Percentiles rank a stretch among this genome's conserved stretches.
phyloP scores from a whole-genome alignment of 768 basidiomycete species.

The Pleurotus ostreatus region DNA sequence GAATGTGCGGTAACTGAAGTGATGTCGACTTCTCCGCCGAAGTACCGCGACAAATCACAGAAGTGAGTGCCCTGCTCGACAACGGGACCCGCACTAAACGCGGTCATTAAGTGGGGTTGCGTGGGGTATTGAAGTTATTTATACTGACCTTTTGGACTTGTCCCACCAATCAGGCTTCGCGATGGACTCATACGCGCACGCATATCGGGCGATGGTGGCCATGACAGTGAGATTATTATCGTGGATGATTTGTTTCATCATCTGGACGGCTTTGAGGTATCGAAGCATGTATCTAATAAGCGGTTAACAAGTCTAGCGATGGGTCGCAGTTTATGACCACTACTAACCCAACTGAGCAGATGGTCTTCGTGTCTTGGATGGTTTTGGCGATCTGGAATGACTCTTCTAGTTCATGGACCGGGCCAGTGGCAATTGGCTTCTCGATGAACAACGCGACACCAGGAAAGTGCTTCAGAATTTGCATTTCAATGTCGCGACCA shows the following conservation, averaged over 20 bases:
- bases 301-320: slow-evolving; percentile 5
- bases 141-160: slow-evolving; percentile 69
- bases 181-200: slow-evolving; percentile 79
- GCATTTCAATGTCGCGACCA: slow-evolving; percentile 82
- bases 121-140: neutral
- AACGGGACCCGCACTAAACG: slow-evolving; percentile 67
- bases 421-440: slow-evolving; percentile 88
- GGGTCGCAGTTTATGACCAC: neutral
- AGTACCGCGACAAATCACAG: slow-evolving; percentile 94
- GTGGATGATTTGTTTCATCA: slow-evolving; percentile 94
- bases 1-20: slow-evolving; percentile 78
- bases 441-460: slow-evolving; percentile 88
- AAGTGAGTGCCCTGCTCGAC: slow-evolving; percentile 96
- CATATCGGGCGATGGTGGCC: slow-evolving; percentile 94
- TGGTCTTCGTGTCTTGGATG: slow-evolving; percentile 64
- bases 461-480: slow-evolving; percentile 85
- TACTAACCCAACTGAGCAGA: slow-evolving; percentile 85
- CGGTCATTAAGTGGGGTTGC: neutral
- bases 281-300: slow-evolving; percentile 80
- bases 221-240: slow-evolving; percentile 94
- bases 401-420: slow-evolving; percentile 60
- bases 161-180: slow-evolving; percentile 92
- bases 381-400: slow-evolving; percentile 67
- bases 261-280: slow-evolving; percentile 90
- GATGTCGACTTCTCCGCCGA: slow-evolving; percentile 93